Base-by-base conservation (phyloP, 768 basidiomycete species). In the Coprinopsis sp. region DNA sequence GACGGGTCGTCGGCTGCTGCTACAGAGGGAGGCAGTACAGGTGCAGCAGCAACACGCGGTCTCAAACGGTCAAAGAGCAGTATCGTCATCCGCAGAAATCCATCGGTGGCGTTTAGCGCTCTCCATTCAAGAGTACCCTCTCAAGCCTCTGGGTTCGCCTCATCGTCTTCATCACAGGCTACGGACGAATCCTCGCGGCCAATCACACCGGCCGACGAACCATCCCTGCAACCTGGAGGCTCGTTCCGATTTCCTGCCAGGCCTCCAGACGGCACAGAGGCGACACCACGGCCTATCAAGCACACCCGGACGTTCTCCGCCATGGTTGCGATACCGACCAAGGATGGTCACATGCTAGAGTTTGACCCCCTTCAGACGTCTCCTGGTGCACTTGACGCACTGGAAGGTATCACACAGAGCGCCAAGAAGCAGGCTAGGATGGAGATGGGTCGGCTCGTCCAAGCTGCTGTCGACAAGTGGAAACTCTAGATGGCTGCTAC, bases 351-450 rank as follows among this genome's bases (percentile, higher is more conserved):
- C 54, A 63, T 86, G n/a, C 72, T 95, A 21, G 82, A 84, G 60
- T 92, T 95, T 56, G 86, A 95, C 54, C 91, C 91, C 7, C 67
- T 94, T 33, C 72, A 74, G 49, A 82, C 86, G 12, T 81, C 84
- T 2, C 82, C 89, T 1, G 72, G 75, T 2, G 73, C 86, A 38
- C 66, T 94, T 24, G 86, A 91, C 56, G 80, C 77, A 25, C 71
- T 90, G 6, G 82, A 87, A 44, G 87, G 87, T 4, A 86, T 91
- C 49, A 79, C 85, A 0, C 79, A 84, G 46, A 85, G 83, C 55
- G 87, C 88, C 33, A 91, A 90, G 74, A 87, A 87, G 58, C 81
- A 87, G 53, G 89, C 87, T 18, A 79, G 78, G 55, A 74, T 79
- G 37, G 88, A 91, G 51, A 86, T 90, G 80, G 73, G 78, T 3